Evolutionary conservation across 208 protist species (phyloP).

Genomic region (Borovskyia barvae): DNA sequence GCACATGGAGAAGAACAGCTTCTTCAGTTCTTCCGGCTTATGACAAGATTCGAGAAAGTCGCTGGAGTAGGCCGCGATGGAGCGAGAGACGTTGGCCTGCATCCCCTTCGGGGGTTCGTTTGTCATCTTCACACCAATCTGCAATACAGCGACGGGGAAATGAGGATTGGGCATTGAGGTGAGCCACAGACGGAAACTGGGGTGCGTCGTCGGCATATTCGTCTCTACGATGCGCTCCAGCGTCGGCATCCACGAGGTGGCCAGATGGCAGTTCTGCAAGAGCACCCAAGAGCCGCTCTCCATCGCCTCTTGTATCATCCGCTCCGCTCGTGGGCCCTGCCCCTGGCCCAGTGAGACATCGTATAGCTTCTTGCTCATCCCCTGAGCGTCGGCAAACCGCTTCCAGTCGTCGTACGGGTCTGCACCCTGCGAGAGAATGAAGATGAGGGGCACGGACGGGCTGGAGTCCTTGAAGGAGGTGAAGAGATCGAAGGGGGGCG

Average conservation of each 20-base stretch:
- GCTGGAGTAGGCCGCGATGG: constrained; percentile 73
- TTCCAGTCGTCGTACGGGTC: constrained; percentile 96
- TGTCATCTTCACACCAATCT: constrained; percentile 99
- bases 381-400: constrained; percentile 96
- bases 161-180: constrained; percentile 96
- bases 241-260: constrained; percentile 97
- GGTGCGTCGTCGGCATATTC: constrained; percentile 85
- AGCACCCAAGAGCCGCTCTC: constrained; percentile 96
- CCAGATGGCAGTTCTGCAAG: constrained; percentile 98
- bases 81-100: constrained; percentile 94
- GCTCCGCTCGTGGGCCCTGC: constrained; percentile 96
- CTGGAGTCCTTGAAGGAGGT: constrained; percentile 94
- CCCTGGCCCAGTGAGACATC: constrained; percentile 98
- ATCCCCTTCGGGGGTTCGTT: constrained; percentile 99
- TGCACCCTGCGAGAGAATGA: constrained; percentile 97
- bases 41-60: constrained; percentile 88
- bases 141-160: constrained; percentile 98
- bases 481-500: constrained; percentile 96
- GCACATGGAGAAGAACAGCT: constrained; percentile 96
- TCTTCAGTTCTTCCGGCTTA: constrained; percentile 91
- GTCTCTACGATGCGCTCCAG: constrained; percentile 96
- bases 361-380: constrained; percentile 94
- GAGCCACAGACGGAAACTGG: constrained; percentile 98
- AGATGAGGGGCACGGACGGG: constrained; percentile 95
- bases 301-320: constrained; percentile 92